phyloP scores from a whole-genome alignment of 306 rosid species.

The Cucurbita argyrosperma region DNA sequence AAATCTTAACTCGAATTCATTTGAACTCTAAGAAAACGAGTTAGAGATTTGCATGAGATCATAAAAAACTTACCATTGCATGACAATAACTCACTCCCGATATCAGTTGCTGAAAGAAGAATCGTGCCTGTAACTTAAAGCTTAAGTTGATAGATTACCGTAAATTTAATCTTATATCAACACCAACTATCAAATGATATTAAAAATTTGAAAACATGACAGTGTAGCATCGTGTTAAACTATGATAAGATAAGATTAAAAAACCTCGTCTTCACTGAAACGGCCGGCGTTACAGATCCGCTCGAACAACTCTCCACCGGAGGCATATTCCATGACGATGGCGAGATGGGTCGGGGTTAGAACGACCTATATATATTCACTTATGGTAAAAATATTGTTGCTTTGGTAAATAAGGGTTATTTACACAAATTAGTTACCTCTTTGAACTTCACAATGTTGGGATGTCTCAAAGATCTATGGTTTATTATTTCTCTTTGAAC shows the following conservation, averaged over 20 bases:
- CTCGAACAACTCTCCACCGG: slow-evolving; percentile 89
- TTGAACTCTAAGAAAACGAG: no score
- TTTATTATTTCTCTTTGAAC: slow-evolving; percentile 95
- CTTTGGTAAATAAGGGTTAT: no score
- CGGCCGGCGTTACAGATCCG: slow-evolving; percentile 92
- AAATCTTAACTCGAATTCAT: no score
- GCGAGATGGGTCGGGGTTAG: slow-evolving; percentile 83
- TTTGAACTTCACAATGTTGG: slow-evolving; percentile 80
- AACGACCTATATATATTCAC: slow-evolving; percentile 32
- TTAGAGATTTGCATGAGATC: no score
- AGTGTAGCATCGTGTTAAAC: no score
- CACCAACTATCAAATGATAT: no score
- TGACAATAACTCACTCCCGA: slow-evolving; percentile 97
- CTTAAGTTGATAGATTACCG: no score
- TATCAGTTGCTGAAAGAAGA: slow-evolving; percentile 81
- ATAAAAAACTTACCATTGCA: slow-evolving; percentile 43
- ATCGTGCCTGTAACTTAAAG: slow-evolving; percentile 46
- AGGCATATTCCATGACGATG: slow-evolving; percentile 94
- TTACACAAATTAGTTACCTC: slow-evolving; percentile 41
- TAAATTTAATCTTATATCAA: no score
- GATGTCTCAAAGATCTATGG: slow-evolving; percentile 90
- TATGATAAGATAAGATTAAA: no score
- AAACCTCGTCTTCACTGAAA: slow-evolving; percentile 88
- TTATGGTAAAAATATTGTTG: no score
- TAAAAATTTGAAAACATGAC: no score